phyloP scores from a whole-genome alignment of 345 rosid genomes.

The Brassica nigra region DNA sequence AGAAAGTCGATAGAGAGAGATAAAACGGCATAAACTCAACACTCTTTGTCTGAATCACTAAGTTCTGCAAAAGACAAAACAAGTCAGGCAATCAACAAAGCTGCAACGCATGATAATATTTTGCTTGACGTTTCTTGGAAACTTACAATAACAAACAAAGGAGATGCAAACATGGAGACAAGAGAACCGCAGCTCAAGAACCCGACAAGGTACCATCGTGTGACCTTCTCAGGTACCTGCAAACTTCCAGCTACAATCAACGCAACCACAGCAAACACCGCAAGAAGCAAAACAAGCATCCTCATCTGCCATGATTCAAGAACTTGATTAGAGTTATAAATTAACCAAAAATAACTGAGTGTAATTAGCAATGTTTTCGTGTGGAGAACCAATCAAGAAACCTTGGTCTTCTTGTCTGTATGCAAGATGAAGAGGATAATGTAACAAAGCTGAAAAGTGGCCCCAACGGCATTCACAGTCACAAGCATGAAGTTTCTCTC shows the following conservation, averaged over 20 bases:
- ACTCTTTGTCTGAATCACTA: constrained; percentile 78
- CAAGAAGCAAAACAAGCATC: constrained; percentile 61
- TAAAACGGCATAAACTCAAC: constrained; percentile 93
- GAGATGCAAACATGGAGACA: constrained; percentile 92
- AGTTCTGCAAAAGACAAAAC: constrained; percentile 48
- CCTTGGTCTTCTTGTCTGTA: constrained; percentile 67
- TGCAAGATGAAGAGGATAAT: constrained; percentile 55
- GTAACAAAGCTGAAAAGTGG: constrained; percentile 70
- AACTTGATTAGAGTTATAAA: background rate
- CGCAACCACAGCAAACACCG: constrained; percentile 52
- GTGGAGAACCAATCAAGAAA: constrained; percentile 27
- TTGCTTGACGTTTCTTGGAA: background rate
- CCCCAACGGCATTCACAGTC: constrained; percentile 77
- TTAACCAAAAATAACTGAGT: no score
- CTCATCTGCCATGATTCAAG: constrained; percentile 47
- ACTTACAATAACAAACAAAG: constrained; percentile 86
- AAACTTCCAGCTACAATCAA: constrained; percentile 60
- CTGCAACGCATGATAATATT: background rate
- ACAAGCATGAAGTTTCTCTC: constrained; percentile 54
- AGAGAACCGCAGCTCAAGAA: constrained; percentile 67
- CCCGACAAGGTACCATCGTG: constrained; percentile 62
- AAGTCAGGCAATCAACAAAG: constrained; percentile 18
- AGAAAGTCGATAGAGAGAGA: constrained; percentile 83
- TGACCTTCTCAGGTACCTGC: constrained; percentile 44
- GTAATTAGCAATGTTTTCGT: background rate